Base-by-base conservation (phyloP, 768 basidiomycete species). In the Pseudohyphozyma bogoriensis region DNA sequence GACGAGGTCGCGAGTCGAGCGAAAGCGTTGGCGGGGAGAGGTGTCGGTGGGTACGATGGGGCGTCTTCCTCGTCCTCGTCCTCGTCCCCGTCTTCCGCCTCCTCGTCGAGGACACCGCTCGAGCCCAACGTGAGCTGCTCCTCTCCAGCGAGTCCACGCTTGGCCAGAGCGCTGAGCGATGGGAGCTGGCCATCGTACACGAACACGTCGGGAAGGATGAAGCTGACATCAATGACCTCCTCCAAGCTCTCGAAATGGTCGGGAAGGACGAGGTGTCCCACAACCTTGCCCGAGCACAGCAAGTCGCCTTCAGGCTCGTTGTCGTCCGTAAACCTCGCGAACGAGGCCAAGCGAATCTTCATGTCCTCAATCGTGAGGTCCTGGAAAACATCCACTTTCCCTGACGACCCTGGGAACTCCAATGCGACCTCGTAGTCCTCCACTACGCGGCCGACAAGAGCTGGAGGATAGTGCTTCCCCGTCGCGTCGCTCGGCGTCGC, bases 181-280 rank as follows among this genome's bases (percentile, higher is more conserved):
- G 65, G 65, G 20, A 67, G 28, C 8, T 60, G 59, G n/a, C 65
- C 65, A 22, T 67, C 65, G 59, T 63, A 67, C 5, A 67, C 65
- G 26, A 67, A 54, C n/a, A 67, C 65, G 35, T 67, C 65, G 15
- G 65, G 65, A 39, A 36, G 51, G 26, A 67, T 63, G n/a, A 33
- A 22, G 28, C 44, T 47, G 13, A 62, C 62, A 31, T 63, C 54
- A 33, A 67, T 53, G 22, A 49, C 56, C 1, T 49, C 33, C 4
- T 47, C 62, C 26, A 67, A 50, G 29, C 4, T 10, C 28, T 42
- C 32, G 29, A 58, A 62, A 20, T 29, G 33, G 6, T 51, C 53
- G 31, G 65, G 65, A 11, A 67, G 40, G 33, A 56, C 57, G 26
- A 67, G 51, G 36, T 63, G 58, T 3, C 62, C 65, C 3, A 61